A percentile compares a stretch with the other conserved stretches of the same genome.
Evolutionary conservation across 2,329 filamentous ascomycete genomes (phyloP).

Genomic region (Sclerotinia spermophila): DNA sequence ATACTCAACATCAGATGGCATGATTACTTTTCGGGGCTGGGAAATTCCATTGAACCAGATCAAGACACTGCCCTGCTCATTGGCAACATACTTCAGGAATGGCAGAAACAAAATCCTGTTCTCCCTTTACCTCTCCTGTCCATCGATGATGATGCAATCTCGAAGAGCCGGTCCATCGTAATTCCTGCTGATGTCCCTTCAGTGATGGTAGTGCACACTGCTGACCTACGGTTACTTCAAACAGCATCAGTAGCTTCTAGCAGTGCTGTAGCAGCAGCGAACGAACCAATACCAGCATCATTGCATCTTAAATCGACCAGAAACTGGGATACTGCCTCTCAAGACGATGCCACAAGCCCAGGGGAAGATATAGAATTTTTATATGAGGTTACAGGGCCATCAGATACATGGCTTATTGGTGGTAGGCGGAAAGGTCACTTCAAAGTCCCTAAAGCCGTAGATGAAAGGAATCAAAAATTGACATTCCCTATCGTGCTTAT

Average conservation of each 20-base stretch:
- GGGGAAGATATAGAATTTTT: slow-evolving; percentile 63
- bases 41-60: slow-evolving; percentile 32
- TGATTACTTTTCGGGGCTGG: slow-evolving; percentile 49
- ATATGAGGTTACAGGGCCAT: slow-evolving; percentile 73
- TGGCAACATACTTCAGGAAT: slow-evolving; percentile 28
- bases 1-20: slow-evolving; percentile 48
- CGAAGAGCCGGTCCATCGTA: slow-evolving; percentile 61
- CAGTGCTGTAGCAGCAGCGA: slow-evolving; percentile 49
- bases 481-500: slow-evolving; percentile 70
- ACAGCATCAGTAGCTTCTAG: slow-evolving; percentile 37
- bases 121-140: slow-evolving; percentile 30
- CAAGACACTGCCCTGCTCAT: slow-evolving; percentile 32
- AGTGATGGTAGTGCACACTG: slow-evolving; percentile 77
- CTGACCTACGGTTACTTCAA: slow-evolving; percentile 56
- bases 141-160: slow-evolving; percentile 29
- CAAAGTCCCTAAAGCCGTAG: slow-evolving; percentile 49
- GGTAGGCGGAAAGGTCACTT: slow-evolving; percentile 79
- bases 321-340: slow-evolving; percentile 52
- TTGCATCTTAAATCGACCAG: slow-evolving; percentile 62
- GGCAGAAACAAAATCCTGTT: slow-evolving; percentile 28
- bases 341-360: slow-evolving; percentile 20
- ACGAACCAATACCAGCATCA: slow-evolving; percentile 61
- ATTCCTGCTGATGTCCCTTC: slow-evolving; percentile 90
- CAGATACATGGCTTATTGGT: slow-evolving; percentile 80
- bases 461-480: slow-evolving; percentile 43